Base-by-base conservation (phyloP, 345 rosid species). In the Ailanthus altissimus region DNA sequence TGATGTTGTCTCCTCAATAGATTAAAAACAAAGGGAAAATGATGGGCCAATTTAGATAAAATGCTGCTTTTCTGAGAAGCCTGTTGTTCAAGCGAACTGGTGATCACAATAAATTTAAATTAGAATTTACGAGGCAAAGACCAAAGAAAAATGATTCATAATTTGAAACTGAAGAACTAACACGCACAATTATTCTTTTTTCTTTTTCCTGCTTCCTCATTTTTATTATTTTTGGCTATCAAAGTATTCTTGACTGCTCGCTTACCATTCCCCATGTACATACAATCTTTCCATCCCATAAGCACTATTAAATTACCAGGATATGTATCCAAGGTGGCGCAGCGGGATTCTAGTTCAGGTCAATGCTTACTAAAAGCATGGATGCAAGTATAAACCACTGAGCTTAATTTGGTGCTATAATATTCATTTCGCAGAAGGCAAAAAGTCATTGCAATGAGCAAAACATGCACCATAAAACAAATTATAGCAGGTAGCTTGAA, bases 21-120 rank as follows among this genome's bases (percentile, higher is more conserved):
- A 76, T 87, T 85, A 70, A 75, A 77, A 79, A 93, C 85, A 81
- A 86, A 90, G 50, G 98, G 97, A 67, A 92, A 81, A 83, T 76
- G 87, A 77, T 69, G 82, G 23, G 85, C 93, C 78, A 93, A 82
- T 81, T 89, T 90, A 40, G 93, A 90, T 26, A 95, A 84, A 60
- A 93, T 80, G 86, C 81, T 83, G 78, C 85, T 85, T 70, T 81
- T 84, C 68, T 72, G 79, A 51, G 85, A 78, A 62, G 82, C 50
- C 60, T 71, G 79, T 15, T 78, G 81, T 53, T 83, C 81, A 61
- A 70, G 56, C 68, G 82, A 85, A 66, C 97, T 93, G 87, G 49
- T 71, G 70, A 78, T 69, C 69, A 69, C n/a, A 80, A 21, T 79
- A 80, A 51, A 74, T 74, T 74, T 64, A 60, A 53, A 69, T 75